Base-by-base conservation (phyloP, 208 protist species). In the Leptomonas seymouri region DNA sequence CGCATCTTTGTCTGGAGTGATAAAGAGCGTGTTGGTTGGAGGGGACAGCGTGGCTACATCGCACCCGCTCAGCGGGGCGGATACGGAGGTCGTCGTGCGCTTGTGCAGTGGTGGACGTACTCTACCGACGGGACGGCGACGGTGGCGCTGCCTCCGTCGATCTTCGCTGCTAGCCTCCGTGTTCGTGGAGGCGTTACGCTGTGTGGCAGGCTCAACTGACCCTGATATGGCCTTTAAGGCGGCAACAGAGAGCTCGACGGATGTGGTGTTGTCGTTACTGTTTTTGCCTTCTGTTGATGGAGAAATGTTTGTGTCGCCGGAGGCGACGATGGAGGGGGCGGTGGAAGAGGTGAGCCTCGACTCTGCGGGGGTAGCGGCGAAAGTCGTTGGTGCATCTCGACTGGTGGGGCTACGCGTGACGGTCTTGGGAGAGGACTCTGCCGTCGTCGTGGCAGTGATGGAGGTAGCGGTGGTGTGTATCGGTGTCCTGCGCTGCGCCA, bases 151-250 rank as follows among this genome's bases (percentile, higher is more conserved):
- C 25, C 39, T 56, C 7, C 27, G 48, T 4, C 30, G 48, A 12
- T 58, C 31, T n/a, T 53, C 46, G 46, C 6, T 65, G 60, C 60
- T 65, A 2, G 6, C 15, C 31, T 65, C 60, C 20, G 60, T 65
- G 60, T 65, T 65, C 18, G 46, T 55, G 1, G 60, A 65, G 3
- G 46, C 30, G 46, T 46, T 65, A 27, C 60, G 60, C 14, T 53
- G 60, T 0, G 46, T 55, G 14, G n/a, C 45, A 0, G 60, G 60
- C 0, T 31, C 44, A 15, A 18, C 28, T 18, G 44, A 53, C 5
- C 39, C 56, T 1, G 45, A 53, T n/a, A 65, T 53, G 30, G 60
- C 60, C 45, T 65, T 27, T 31, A 65, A 31, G 23, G 60, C 60
- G 14, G 46, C 46, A 5, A 65, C 44, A 6, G 60, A 65, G 20